Conservation (phyloP, 2,329 filamentous ascomycete species). For the Trichoderma sp. region DNA sequence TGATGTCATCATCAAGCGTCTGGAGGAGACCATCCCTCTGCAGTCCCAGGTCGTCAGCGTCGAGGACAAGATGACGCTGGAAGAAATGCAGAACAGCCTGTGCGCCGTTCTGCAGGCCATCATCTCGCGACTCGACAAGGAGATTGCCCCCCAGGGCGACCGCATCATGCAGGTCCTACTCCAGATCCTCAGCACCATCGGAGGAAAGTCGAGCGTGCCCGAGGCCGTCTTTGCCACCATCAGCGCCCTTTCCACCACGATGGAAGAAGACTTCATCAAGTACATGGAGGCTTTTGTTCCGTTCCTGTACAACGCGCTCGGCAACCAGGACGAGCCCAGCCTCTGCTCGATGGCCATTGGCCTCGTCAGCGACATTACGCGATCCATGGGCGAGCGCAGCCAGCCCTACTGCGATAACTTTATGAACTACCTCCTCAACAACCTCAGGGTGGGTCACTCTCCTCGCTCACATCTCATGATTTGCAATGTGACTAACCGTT, state of each 20-base stretch:
- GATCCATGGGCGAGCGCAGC: conserved; percentile 84
- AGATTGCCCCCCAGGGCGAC: conserved; percentile 87
- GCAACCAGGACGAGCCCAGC: conserved; percentile 92
- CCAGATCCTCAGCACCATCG: conserved; percentile 74
- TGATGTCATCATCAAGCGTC: conserved; percentile 83
- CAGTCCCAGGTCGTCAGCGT: conserved; percentile 94
- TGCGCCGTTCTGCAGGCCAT: conserved; percentile 90
- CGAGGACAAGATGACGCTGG: conserved; percentile 91
- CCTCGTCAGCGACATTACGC: conserved; percentile 92
- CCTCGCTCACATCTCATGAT: not conserved
- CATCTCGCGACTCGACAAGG: conserved; percentile 85
- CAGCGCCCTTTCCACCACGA: conserved; percentile 84
- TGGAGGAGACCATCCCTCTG: conserved; percentile 87
- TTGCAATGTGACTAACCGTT: not conserved
- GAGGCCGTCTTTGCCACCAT: conserved; percentile 92
- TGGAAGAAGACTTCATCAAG: conserved; percentile 91
- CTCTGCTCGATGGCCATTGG: conserved; percentile 97
- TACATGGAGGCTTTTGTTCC: conserved; percentile 97
- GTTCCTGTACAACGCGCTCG: conserved; percentile 90
- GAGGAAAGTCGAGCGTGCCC: conserved; percentile 87
- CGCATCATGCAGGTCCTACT: conserved; percentile 90
- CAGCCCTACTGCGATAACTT: conserved; percentile 96
- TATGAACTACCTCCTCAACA: conserved; percentile 97
- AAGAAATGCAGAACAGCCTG: conserved; percentile 97
- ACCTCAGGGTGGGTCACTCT: conserved; percentile 67